Conservation (phyloP, 2,329 filamentous ascomycete genomes). For the Penicillium sp. region DNA sequence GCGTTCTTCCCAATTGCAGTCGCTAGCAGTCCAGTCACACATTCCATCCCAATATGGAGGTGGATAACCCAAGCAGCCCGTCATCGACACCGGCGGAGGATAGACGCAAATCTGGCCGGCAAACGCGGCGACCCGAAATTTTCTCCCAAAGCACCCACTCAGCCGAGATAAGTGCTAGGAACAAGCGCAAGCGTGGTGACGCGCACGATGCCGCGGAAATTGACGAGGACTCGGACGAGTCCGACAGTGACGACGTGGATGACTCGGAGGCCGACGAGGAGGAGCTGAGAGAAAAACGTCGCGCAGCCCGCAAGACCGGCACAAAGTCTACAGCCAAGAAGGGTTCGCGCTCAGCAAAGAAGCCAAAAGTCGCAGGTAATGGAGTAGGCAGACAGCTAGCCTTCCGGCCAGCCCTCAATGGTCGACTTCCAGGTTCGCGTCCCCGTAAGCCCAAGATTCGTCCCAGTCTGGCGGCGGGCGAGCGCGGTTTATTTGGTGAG, state of each 20-base stretch:
- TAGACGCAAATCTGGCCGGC: conserved; percentile 46
- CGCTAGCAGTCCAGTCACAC: background rate
- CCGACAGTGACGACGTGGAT: conserved; percentile 40
- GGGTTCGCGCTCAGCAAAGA: conserved; percentile 47
- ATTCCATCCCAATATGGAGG: conserved; percentile 17
- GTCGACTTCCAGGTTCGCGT: conserved; percentile 45
- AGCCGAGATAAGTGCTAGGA: conserved; percentile 28
- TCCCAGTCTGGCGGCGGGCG: conserved; percentile 52
- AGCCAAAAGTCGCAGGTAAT: conserved; percentile 56
- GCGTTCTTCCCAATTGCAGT: conserved; percentile 5
- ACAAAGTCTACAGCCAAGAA: conserved; percentile 42
- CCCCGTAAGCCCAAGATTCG: conserved; percentile 52
- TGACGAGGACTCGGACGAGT: conserved; percentile 35
- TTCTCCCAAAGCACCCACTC: conserved; percentile 40
- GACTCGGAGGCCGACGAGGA: conserved; percentile 49
- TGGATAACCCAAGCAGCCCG: conserved; percentile 18
- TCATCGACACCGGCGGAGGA: conserved; percentile 28
- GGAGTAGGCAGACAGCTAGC: conserved; percentile 50
- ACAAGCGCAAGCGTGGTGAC: conserved; percentile 53
- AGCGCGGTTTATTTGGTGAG: conserved; percentile 59
- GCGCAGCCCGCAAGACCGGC: conserved; percentile 34
- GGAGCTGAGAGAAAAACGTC: conserved; percentile 46
- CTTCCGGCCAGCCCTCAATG: conserved; percentile 52
- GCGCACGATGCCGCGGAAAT: conserved; percentile 38
- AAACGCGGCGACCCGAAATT: conserved; percentile 42